Evolutionary conservation across 768 basidiomycete species (phyloP).

Genomic region (Kwoniella dendrophila): DNA sequence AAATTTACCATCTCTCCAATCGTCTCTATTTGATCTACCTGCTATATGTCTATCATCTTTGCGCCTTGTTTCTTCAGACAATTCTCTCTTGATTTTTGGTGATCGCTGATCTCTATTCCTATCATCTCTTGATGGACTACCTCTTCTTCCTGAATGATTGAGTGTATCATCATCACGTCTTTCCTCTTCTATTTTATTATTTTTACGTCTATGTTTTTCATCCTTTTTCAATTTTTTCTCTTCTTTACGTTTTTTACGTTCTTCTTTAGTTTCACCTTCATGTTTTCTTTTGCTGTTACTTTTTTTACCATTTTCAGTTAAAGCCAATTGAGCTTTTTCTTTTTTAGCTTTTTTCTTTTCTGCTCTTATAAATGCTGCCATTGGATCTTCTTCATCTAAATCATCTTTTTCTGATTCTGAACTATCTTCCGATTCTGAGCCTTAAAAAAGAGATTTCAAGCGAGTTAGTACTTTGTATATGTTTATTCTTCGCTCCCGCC

Average conservation of each 20-base stretch:
- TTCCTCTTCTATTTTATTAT: slow-evolving; percentile 10
- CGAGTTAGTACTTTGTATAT: slow-evolving; percentile 16
- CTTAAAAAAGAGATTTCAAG: not conserved
- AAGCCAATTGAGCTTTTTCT: slow-evolving; percentile 60
- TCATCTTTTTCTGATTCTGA: slow-evolving; percentile 48
- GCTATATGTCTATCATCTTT: not conserved
- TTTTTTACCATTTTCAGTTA: slow-evolving; percentile 59
- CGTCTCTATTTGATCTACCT: slow-evolving; percentile 30
- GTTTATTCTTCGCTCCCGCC: too few relatives aligned
- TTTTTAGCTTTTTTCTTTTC: slow-evolving; percentile 62
- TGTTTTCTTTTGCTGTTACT: slow-evolving; percentile 59
- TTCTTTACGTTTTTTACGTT: slow-evolving; percentile 73
- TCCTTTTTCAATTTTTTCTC: slow-evolving; percentile 70
- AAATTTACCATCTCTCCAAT: slow-evolving; percentile 35
- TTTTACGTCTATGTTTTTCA: slow-evolving; percentile 26
- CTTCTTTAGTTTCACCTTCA: slow-evolving; percentile 64
- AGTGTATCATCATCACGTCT: slow-evolving; percentile 9
- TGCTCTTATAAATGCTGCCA: slow-evolving; percentile 86
- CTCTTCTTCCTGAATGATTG: too few relatives aligned
- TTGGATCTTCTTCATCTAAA: slow-evolving; percentile 95
- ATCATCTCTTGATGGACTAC: too few relatives aligned
- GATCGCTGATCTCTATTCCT: too few relatives aligned
- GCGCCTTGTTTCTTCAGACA: not conserved
- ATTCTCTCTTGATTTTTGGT: not conserved
- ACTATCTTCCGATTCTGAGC: slow-evolving; percentile 39